Evolutionary conservation across 2,329 filamentous ascomycete species (phyloP).

Genomic region (Paraphaeosphaeria sporulosa): DNA sequence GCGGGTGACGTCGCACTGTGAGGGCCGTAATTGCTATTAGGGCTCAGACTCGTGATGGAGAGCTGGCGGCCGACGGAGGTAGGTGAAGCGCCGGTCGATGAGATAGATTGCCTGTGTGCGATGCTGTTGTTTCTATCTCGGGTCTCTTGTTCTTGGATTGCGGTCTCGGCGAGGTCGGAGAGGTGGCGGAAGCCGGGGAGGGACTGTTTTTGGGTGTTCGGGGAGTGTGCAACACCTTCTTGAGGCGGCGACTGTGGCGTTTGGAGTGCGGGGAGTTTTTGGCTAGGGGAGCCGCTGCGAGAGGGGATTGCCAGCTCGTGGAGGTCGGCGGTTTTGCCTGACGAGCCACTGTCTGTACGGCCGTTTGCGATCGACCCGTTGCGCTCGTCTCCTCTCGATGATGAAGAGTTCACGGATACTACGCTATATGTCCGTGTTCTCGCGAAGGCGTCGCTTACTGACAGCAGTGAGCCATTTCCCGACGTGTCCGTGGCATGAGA

Average conservation of each 20-base stretch:
- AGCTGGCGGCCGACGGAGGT: constrained; percentile 41
- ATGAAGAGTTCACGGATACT: constrained; percentile 21
- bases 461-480: constrained; percentile 17
- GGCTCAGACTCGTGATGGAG: constrained; percentile 43
- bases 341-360: constrained; percentile 28
- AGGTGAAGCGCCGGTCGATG: constrained; percentile 46
- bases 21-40: constrained; percentile 15
- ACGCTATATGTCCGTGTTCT: constrained; percentile 19
- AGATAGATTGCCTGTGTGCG: constrained; percentile 46
- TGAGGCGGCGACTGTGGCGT: constrained; percentile 39
- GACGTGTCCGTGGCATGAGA: constrained; percentile 15
- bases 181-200: constrained; percentile 46
- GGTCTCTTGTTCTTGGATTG: constrained; percentile 40
- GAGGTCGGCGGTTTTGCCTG: constrained; percentile 39
- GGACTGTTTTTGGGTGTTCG: constrained; percentile 34
- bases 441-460: constrained; percentile 17
- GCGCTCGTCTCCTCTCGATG: constrained; percentile 24
- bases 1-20: constrained; percentile 45
- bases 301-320: constrained; percentile 42
- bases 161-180: constrained; percentile 44
- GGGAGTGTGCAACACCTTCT: constrained; percentile 37
- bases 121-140: constrained; percentile 31
- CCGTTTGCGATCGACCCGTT: constrained; percentile 30
- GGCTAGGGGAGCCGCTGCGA: constrained; percentile 33
- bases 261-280: constrained; percentile 48